Conservation (phyloP, 2,329 filamentous ascomycete genomes). For the Penicillium sp. region DNA sequence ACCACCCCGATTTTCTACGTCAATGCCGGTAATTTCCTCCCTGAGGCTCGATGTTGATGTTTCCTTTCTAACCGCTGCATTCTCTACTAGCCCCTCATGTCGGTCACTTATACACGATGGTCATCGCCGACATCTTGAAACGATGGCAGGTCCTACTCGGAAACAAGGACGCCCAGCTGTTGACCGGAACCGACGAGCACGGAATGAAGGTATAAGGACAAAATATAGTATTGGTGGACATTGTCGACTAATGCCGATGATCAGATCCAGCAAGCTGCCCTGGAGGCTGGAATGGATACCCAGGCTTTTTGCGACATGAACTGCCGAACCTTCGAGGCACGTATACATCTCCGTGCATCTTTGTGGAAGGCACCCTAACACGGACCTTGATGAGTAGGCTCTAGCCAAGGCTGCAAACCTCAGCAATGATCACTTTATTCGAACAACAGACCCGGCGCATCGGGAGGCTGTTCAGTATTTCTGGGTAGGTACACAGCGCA, state of each 20-base stretch:
- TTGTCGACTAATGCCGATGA: slow-evolving; percentile 14
- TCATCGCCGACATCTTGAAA: slow-evolving; percentile 87
- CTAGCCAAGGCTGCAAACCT: slow-evolving; percentile 70
- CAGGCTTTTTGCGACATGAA: slow-evolving; percentile 88
- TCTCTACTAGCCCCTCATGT: slow-evolving; percentile 76
- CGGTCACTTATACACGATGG: slow-evolving; percentile 90
- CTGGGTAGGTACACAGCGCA: slow-evolving; percentile 57
- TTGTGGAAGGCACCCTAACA: not conserved
- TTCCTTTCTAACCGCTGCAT: not conserved
- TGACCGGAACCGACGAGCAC: slow-evolving; percentile 95
- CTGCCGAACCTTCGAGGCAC: slow-evolving; percentile 70
- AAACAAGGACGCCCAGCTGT: slow-evolving; percentile 63
- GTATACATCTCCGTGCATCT: not conserved
- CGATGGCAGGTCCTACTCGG: slow-evolving; percentile 82
- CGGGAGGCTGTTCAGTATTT: slow-evolving; percentile 82
- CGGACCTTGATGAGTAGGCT: slow-evolving; percentile 41
- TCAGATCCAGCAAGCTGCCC: slow-evolving; percentile 78
- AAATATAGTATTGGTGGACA: not conserved
- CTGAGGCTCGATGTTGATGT: not conserved
- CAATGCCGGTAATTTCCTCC: slow-evolving; percentile 70
- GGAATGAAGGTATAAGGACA: slow-evolving; percentile 69
- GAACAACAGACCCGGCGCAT: slow-evolving; percentile 83
- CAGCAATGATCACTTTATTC: slow-evolving; percentile 81
- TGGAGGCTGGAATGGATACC: slow-evolving; percentile 66
- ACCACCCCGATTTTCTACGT: slow-evolving; percentile 99